Conservation (phyloP, 2,329 filamentous ascomycete species). For the Penicillium sp. region DNA sequence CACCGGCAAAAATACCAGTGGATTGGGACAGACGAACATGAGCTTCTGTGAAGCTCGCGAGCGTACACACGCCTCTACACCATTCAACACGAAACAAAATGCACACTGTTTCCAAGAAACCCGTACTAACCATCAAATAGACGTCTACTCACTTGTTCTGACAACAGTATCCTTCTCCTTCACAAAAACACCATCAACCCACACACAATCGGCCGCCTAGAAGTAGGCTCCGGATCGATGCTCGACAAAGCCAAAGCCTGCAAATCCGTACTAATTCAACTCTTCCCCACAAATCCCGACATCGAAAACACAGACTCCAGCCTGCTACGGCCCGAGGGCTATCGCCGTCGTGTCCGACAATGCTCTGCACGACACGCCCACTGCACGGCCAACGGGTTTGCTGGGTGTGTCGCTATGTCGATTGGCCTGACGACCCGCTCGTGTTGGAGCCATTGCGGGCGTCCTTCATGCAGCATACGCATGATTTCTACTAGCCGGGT, state of each 20-base stretch:
- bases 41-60: conserved; percentile 87
- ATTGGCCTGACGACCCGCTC: conserved; percentile 76
- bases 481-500: conserved; percentile 90
- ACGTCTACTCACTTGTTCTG: conserved; percentile 83
- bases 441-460: conserved; percentile 76
- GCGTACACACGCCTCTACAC: conserved; percentile 52
- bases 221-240: conserved; percentile 82
- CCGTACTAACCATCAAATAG: conserved; percentile 43
- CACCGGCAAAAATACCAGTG: conserved; percentile 84
- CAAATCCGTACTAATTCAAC: conserved; percentile 84
- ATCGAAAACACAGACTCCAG: conserved; percentile 78
- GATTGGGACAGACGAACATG: conserved; percentile 88
- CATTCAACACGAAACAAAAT: not conserved
- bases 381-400: conserved; percentile 76
- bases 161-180: conserved; percentile 75
- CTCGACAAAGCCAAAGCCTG: conserved; percentile 89
- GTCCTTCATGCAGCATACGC: conserved; percentile 78
- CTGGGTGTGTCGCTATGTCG: conserved; percentile 74
- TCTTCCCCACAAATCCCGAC: conserved; percentile 75
- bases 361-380: conserved; percentile 80
- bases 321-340: conserved; percentile 82
- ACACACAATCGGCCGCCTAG: conserved; percentile 73
- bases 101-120: not conserved
- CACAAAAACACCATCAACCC: conserved; percentile 80
- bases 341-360: conserved; percentile 81